Conservation (phyloP, 176 grass and related monocot genomes). For the bread wheat (Triticum aestivum) region IWGSC_CS_RefSeq_v2.1 NC_057808.1:361510345-361510844, state of each 20-base stretch:
- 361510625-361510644: slow-evolving; percentile 65
- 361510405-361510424: not conserved
- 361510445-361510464: not conserved
- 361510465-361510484: slow-evolving; percentile 20
- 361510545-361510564: slow-evolving; percentile 34
- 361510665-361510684: slow-evolving; percentile 20
- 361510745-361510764: slow-evolving; percentile 20
- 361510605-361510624: slow-evolving; percentile 49
- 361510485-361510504: slow-evolving; percentile 42
- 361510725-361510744: not conserved
- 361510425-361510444: not conserved
- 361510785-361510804: not conserved
- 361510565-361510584: slow-evolving; percentile 40
- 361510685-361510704: not conserved
- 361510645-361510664: slow-evolving; percentile 58
- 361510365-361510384: slow-evolving; percentile 46
- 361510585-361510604: slow-evolving; percentile 54
- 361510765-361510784: slow-evolving; percentile 16
- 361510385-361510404: slow-evolving; percentile 26
- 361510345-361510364: slow-evolving; percentile 4
- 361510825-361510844: slow-evolving; percentile 22
- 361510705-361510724: slow-evolving; percentile 1
- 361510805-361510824: slow-evolving; percentile 11
- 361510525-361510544: slow-evolving; percentile 25
- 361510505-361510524: slow-evolving; percentile 29